Evolutionary conservation across 805 yeast genomes (phyloP), one percentile per base, ranked within the genome.

Genomic region (Monosporozyma aquatica): DNA sequence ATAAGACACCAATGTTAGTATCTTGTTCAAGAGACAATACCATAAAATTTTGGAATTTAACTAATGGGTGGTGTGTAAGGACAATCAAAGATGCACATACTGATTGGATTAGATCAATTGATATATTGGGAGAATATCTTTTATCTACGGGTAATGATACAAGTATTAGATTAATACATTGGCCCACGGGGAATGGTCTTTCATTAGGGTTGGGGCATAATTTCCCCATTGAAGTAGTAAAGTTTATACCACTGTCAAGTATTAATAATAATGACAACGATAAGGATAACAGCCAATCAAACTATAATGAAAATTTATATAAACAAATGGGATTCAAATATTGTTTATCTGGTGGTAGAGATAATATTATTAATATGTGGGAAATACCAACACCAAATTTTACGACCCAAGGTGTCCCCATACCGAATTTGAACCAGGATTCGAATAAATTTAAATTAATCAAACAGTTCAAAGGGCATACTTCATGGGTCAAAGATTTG

Each of bases 61-160:
- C 67, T 2, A 70, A 76, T 3, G 95, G 95, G 0, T 78, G 75
- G 69, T 75, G 87, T 46, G 50, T 76, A 14, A 71, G 72, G 46
- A 75, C 84, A 0, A 75, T 87, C 43, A 69, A 74, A 13, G 13
- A 40, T 9, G 90, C 89, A 1, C 97, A 89, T 61, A 73, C 84
- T 8, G 95, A 87, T 49, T 89, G 97, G 97, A 87, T 87, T 4
- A 67, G 95, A 44, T 68, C 75, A 9, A 49, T 87, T 2, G 86
- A 79, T 47, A 55, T 69, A 1, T 59, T 66, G 3, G 81, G 80
- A 2, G 80, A 76, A 37, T 82, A 72, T 48, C 45, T 85, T 3
- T 46, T 86, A 17, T 78, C 89, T 1, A 82, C 87, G 28, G 83
- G 95, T 4, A 82, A 81, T 52, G 96, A 87, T 59, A 85, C 81